Base-by-base conservation (phyloP, 257 asterid species). In the Hygrophila difformis region DNA sequence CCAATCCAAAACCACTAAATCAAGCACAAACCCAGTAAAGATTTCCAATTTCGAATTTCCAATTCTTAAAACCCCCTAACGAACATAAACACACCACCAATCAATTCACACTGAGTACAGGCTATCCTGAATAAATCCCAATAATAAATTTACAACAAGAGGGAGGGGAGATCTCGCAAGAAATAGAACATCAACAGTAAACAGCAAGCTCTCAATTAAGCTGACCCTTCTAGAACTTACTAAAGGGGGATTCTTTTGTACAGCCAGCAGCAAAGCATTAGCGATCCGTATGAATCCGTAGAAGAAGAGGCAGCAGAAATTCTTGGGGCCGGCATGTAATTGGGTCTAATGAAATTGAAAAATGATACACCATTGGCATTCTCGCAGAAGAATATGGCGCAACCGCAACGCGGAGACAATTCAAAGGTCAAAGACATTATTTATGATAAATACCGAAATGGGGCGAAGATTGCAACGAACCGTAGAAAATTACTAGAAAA, bases 381-480 rank as follows among this genome's bases (percentile, higher is more conserved):
- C 16, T 12, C 31, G 8, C 7, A 6, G 53, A 13, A 37, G 56
- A 42, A 44, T 20, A 44, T 5, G 62, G 23, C 60, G n/a, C 28
- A 44, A 49, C 16, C 28, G 43, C 33, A 15, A 15, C 19, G n/a
- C n/a, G n/a, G n/a, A 38, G 60, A 57, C 60, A 53, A 70, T 72
- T 75, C 79, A 71, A 75, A 66, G 73, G 81, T 76, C 82, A 78
- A 75, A 56, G 47, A 23, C 72, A 66, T 57, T 18, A 26, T 51
- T 56, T 55, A 33, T 28, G 44, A 13, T 28, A 36, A 29, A 8
- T 18, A 42, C 33, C n/a, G 2, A 1, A 15, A n/a, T n/a, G n/a
- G 49, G 61, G 50, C 56, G 81, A 75, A 66, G 75, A 40, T 53
- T 22, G 73, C 78, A 72, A 75, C 88, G 73, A 80, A 55, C 41